A percentile compares a stretch with the other conserved stretches of the same genome.
Conservation (phyloP, 257 asterid genomes). For the Nicotiana tomentosiformis region DNA sequence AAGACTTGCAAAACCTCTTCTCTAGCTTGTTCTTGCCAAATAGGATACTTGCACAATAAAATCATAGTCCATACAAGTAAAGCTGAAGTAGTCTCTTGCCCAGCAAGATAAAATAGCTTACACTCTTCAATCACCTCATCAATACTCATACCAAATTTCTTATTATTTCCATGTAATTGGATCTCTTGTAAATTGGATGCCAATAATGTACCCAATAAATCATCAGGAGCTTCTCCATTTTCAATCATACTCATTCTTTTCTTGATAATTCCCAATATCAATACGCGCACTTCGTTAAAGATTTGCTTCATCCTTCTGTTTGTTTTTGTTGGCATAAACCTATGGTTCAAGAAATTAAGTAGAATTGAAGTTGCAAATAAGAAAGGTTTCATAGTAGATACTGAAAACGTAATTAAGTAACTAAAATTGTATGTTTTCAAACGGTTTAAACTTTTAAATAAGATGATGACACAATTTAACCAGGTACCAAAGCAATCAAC, state of each 20-base stretch:
- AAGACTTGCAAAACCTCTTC: constrained; percentile 19
- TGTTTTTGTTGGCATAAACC: constrained; percentile 14
- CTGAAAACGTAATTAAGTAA: too few relatives aligned
- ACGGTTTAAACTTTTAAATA: too few relatives aligned
- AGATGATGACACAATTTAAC: too few relatives aligned
- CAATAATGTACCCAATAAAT: constrained; percentile 16
- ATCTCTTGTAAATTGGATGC: constrained; percentile 18
- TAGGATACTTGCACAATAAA: constrained; percentile 14
- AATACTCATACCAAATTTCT: constrained; percentile 16
- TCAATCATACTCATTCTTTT: constrained; percentile 9
- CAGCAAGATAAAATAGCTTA: constrained; percentile 26
- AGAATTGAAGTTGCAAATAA: not conserved
- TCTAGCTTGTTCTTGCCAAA: constrained; percentile 27
- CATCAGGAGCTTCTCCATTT: constrained; percentile 9
- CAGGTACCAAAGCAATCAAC: too few relatives aligned
- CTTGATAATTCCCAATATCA: constrained; percentile 3
- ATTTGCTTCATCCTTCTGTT: constrained; percentile 19
- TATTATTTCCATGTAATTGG: not conserved
- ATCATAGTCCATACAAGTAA: constrained; percentile 25
- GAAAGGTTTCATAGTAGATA: not conserved
- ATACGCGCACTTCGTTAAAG: not conserved
- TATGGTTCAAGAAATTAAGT: constrained; percentile 1
- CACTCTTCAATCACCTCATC: constrained; percentile 31
- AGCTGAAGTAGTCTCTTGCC: constrained; percentile 21
- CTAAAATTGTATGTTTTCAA: too few relatives aligned